These are phyloP conservation scores for Drechslera avenae DNA, from an alignment of 2,329 filamentous ascomycete species.

Conservation along the genomic window DNA sequence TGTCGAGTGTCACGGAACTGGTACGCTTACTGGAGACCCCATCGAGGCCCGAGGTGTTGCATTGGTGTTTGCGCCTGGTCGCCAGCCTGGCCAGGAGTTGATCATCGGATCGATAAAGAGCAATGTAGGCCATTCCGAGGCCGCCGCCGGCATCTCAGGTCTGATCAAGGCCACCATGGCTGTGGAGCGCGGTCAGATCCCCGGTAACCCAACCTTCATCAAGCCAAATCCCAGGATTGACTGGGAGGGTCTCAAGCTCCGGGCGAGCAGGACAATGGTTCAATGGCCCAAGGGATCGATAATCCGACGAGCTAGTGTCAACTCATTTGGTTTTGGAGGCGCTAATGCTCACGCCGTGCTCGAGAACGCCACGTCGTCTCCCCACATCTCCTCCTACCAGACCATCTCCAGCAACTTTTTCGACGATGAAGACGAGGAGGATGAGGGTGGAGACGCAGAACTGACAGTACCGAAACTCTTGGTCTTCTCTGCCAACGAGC, in stretches of 20 bases:
- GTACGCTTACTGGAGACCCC: too few species aligned
- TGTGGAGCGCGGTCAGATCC: slow-evolving; percentile 44
- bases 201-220: slow-evolving; percentile 25
- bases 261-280: too few species aligned
- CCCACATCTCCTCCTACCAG: too few species aligned
- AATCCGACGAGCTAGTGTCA: slow-evolving; percentile 22
- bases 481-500: slow-evolving; percentile 10
- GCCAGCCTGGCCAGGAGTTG: neutral
- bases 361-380: too few species aligned
- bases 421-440: neutral
- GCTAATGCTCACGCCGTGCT: slow-evolving; percentile 26
- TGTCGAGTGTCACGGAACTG: too few species aligned
- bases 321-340: slow-evolving; percentile 34
- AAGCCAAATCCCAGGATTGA: neutral
- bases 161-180: neutral
- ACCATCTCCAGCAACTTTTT: too few species aligned
- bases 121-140: too few species aligned
- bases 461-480: neutral
- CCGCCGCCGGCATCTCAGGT: too few species aligned
- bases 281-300: too few species aligned
- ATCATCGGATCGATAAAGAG: neutral
- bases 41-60: too few species aligned
- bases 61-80: too few species aligned
- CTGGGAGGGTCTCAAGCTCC: too few species aligned
- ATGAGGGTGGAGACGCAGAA: neutral